These are phyloP conservation scores for Colletotrichum godetiae DNA, from an alignment of 2,329 filamentous ascomycete species.

Conservation along the genomic window DNA sequence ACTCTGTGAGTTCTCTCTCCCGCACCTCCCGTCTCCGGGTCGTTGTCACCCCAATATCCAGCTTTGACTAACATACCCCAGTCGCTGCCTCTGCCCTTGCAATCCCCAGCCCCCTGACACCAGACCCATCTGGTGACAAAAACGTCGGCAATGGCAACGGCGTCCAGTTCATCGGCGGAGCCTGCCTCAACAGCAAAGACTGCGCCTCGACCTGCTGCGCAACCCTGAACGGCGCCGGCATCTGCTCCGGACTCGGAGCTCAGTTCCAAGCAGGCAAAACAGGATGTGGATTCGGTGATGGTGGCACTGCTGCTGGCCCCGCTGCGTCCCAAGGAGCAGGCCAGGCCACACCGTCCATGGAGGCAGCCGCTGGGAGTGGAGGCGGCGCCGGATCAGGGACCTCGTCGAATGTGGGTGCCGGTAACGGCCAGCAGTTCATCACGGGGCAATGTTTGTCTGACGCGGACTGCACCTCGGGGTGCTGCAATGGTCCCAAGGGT, in stretches of 20 bases:
- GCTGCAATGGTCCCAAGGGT: conserved; percentile 46
- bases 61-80: neutral
- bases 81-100: conserved; percentile 37
- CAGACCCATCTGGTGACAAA: conserved; percentile 42
- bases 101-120: conserved; percentile 38
- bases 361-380: neutral
- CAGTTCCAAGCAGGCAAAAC: conserved; percentile 43
- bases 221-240: conserved; percentile 40
- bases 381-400: neutral
- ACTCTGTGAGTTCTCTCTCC: conserved; percentile 22
- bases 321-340: conserved; percentile 4
- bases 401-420: conserved; percentile 44
- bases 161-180: conserved; percentile 45
- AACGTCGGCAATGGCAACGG: conserved; percentile 43
- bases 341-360: conserved; percentile 9
- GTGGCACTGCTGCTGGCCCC: neutral
- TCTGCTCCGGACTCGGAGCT: conserved; percentile 42
- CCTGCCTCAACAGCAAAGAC: conserved; percentile 42
- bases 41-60: neutral
- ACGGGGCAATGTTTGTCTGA: conserved; percentile 46
- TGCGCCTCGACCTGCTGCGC: conserved; percentile 42
- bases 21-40: too few relatives aligned
- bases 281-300: conserved; percentile 41
- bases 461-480: conserved; percentile 46
- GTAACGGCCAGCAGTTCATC: conserved; percentile 46